Base-by-base conservation (phyloP, 2,329 filamentous ascomycete genomes). In the Mycosphaerelloides madeirae region DNA sequence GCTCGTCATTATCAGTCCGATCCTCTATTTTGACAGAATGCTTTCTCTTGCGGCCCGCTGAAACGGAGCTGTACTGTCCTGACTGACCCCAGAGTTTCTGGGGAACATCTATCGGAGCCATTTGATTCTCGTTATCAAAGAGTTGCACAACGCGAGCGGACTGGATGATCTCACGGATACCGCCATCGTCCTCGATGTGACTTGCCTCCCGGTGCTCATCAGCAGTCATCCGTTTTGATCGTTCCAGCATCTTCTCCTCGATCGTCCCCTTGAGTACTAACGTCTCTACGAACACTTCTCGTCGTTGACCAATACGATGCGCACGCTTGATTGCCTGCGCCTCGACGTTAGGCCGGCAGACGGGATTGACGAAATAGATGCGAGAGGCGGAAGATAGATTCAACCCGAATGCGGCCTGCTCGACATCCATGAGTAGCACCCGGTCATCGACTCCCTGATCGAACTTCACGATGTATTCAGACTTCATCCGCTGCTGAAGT, bases 251-350 rank as follows among this genome's bases (percentile, higher is more conserved):
- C 13, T 84, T 79, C 63, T 96, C 87, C 59, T 96, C 91, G 8
- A 96, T 79, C 8, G 86, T 94, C 45, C 80, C 81, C 42, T 78
- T 78, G 5, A 96, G 69, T 1, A 96, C 84, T 1, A 96, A 69
- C 0, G 89, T 96, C 68, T 96, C 88, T 0, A 95, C 90, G 7
- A 80, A 80, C 0, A 96, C 90, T 0, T 81, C 79, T 48, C 79
- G 83, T 0, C 70, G 81, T 64, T 96, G 90, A 9, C 88, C 89
- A 56, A 96, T 94, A 11, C 91, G 78, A 54, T 94, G 85, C 0
- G 86, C 88, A 60, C 91, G 83, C 48, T 94, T 95, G 51, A 96
- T 87, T 0, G 91, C 91, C 65, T 97, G 91, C 1, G 86, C 88
- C 63, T 95, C 87, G 1, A 95, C 77, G 52, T 86, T 72, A 0